Percentiles rank a stretch among this genome's conserved stretches.
Evolutionary conservation across 1,139 yeast species (phyloP).

Genomic region (Taphrina pruni): DNA sequence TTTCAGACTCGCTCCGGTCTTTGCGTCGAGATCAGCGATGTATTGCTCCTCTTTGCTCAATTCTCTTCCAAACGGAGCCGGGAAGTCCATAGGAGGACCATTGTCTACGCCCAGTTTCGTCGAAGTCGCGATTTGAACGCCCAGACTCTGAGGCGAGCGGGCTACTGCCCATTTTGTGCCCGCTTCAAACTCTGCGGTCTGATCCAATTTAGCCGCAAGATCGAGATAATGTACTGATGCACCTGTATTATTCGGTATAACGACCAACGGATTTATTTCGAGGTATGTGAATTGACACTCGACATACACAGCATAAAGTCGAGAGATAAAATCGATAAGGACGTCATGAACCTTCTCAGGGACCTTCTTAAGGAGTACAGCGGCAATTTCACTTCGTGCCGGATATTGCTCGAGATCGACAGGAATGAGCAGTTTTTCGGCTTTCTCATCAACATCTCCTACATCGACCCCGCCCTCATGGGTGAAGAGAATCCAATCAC

Average conservation of each 20-base stretch:
- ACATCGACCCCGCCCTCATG: conserved; percentile 61
- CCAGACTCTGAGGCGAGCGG: conserved; percentile 56
- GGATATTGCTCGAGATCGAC: conserved; percentile 57
- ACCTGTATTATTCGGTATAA: conserved; percentile 54
- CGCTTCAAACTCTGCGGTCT: conserved; percentile 59
- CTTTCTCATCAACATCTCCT: conserved; percentile 59
- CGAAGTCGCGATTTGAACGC: conserved; percentile 49
- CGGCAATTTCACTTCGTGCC: conserved; percentile 52
- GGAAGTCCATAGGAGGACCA: conserved; percentile 60
- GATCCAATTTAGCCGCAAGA: conserved; percentile 58
- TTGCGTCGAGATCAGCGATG: conserved; percentile 58
- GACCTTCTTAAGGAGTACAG: conserved; percentile 53
- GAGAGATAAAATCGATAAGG: conserved; percentile 56
- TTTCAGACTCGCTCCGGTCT: conserved; percentile 59
- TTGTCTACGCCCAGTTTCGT: conserved; percentile 52
- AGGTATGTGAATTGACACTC: conserved; percentile 58
- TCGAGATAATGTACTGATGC: conserved; percentile 58
- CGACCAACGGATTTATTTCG: conserved; percentile 58
- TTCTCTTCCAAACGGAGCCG: conserved; percentile 59
- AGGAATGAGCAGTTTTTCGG: conserved; percentile 56
- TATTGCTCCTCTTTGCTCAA: conserved; percentile 57
- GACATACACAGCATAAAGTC: conserved; percentile 58
- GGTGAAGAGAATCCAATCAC: conserved; percentile 58
- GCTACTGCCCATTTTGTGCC: conserved; percentile 60
- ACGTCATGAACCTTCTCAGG: conserved; percentile 55